Evolutionary conservation across 1,284 basidiomycete genomes (phyloP).

Genomic region (Ceratobasidium sp.): DNA sequence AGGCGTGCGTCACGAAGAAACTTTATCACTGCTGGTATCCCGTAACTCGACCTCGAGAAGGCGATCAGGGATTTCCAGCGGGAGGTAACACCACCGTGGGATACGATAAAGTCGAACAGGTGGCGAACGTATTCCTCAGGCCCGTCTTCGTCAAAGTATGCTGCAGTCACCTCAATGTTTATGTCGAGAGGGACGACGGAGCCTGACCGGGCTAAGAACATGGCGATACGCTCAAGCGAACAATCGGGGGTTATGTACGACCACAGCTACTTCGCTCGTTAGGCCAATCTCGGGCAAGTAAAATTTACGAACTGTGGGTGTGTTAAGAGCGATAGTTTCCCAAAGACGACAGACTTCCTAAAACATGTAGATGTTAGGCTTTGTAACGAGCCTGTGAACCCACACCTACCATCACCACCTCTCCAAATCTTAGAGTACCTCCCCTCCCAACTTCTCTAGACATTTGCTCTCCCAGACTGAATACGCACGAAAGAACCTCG

Average conservation of each 20-base stretch:
- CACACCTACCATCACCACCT: neutral
- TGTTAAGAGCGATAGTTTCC: neutral
- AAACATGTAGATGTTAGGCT: too few species aligned
- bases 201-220: neutral
- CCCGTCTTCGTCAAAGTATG: neutral
- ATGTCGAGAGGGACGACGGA: neutral
- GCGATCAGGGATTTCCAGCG: neutral
- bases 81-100: neutral
- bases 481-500: neutral
- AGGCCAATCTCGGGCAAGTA: neutral
- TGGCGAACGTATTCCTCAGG: too few species aligned
- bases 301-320: neutral
- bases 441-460: neutral
- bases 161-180: neutral
- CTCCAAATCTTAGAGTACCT: neutral
- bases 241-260: neutral
- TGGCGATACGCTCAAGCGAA: neutral
- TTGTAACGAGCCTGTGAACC: too few species aligned
- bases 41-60: neutral
- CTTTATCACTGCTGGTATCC: conserved; percentile 11
- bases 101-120: neutral
- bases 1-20: neutral
- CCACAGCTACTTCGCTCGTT: neutral
- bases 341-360: conserved; percentile 16
- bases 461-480: neutral